Evolutionary conservation across 1,284 basidiomycete species (phyloP), one percentile per base, ranked within the genome.

Genomic region (Puccinia hordei): DNA sequence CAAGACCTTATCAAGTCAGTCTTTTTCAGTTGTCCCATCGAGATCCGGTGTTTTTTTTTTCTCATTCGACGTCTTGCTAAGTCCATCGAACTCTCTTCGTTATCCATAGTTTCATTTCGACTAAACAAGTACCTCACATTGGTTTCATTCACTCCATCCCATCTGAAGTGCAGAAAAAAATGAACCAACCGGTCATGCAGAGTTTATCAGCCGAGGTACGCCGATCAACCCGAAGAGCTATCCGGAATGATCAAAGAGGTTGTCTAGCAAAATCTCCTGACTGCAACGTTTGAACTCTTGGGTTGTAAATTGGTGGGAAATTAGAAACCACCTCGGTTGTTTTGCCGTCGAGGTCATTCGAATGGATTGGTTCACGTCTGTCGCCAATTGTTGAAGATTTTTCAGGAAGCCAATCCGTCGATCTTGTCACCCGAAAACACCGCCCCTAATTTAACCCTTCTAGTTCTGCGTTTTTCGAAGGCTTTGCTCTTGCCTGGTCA

Each of bases 1-100:
- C 76, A 78, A 59, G 76, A 78, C 55, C 49, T 78, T 12, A 71
- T 78, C 66, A 78, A 78, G 76, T 78, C 24, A 35, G 63, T 49
- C n/a, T 27, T 4, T 27, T 27, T 46, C 41, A 55, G 27, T 8
- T 24, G 38, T 12, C 33, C 49, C 13, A 15, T 19, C 22, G 15
- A n/a, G n/a, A 10, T 44, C 53, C 41, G 22, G 1, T n/a, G 17
- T 19, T 27, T 10, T 5, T 24, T 22, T 46, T 51, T 24, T 30
- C 8, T 10, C 22, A 51, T 6, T 8, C 61, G 17, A 0, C 22
- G 27, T 68, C n/a, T 63, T 24, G 46, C 46, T 41, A 10, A 59
- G 57, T 13, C 9, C 17, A 24, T 35, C 27, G 53, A 73, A 33
- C 38, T 22, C 6, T n/a, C n/a, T n/a, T n/a, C n/a, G n/a, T n/a